Percentiles rank a stretch among this genome's conserved stretches.
Evolutionary conservation across 2,329 filamentous ascomycete genomes (phyloP).

Genomic region (Trichoderma oligosporum): DNA sequence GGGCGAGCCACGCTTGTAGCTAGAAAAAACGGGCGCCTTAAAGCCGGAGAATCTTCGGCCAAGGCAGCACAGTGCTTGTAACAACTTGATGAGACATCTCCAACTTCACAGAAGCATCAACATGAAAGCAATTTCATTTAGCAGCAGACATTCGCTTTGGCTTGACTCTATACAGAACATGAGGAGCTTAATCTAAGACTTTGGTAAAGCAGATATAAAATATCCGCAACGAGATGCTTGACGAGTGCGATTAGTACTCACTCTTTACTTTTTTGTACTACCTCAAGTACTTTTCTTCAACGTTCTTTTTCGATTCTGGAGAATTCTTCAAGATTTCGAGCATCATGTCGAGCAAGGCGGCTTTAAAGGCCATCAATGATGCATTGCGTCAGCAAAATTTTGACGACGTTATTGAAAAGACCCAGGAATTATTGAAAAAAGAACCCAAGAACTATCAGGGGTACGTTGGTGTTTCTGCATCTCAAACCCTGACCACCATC

Average conservation of each 20-base stretch:
- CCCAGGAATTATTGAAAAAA: conserved; percentile 63
- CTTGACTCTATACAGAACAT: background rate
- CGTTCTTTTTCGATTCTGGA: too few relatives aligned
- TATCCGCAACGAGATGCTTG: background rate
- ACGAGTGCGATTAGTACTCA: background rate
- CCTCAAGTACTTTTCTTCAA: background rate
- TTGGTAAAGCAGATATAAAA: background rate
- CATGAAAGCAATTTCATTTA: background rate
- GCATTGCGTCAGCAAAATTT: conserved; percentile 76
- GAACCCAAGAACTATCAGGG: conserved; percentile 81
- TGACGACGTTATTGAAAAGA: conserved; percentile 67
- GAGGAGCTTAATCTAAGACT: background rate
- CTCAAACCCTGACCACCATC: background rate
- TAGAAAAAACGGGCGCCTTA: background rate
- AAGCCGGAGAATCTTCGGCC: background rate
- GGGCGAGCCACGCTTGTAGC: background rate
- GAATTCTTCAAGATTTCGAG: background rate
- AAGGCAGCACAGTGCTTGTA: background rate
- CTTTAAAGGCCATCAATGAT: conserved; percentile 76
- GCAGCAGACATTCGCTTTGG: background rate
- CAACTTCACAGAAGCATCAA: background rate
- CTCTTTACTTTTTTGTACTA: background rate
- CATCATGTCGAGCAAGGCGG: conserved; percentile 61
- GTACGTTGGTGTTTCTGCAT: conserved; percentile 37
- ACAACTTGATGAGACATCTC: background rate